These are phyloP conservation scores for Solanum hybrid DNA, from an alignment of 305 asterid species.

Conservation along the genomic window DNA sequence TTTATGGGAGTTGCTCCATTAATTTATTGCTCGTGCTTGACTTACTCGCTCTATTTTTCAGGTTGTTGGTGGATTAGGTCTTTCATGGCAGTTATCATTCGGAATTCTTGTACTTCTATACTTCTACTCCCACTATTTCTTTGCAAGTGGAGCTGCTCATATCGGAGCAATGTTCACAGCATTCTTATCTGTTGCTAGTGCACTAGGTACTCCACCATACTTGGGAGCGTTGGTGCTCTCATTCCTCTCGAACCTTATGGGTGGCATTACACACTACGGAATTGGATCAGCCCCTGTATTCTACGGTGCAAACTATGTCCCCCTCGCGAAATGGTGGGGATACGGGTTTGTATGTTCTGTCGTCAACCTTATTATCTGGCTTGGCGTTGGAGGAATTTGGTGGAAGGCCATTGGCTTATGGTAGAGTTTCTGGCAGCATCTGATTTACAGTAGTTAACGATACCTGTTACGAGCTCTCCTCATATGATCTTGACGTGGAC, in stretches of 20 bases:
- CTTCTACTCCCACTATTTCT: slow-evolving; percentile 97
- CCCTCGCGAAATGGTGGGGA: slow-evolving; percentile 98
- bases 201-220: slow-evolving; percentile 84
- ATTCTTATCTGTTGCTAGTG: slow-evolving; percentile 85
- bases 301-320: slow-evolving; percentile 92
- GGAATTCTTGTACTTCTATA: slow-evolving; percentile 88
- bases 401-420: slow-evolving; percentile 93
- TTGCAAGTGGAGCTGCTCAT: slow-evolving; percentile 98
- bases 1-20: background rate
- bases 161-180: slow-evolving; percentile 99
- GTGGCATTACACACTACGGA: slow-evolving; percentile 92
- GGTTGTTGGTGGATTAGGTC: slow-evolving; percentile 94
- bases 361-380: slow-evolving; percentile 85
- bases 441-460: background rate
- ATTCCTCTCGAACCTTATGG: slow-evolving; percentile 95
- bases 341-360: slow-evolving; percentile 82
- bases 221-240: slow-evolving; percentile 75
- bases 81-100: slow-evolving; percentile 91
- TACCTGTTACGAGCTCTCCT: background rate
- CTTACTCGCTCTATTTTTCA: slow-evolving; percentile 20
- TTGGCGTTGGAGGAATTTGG: slow-evolving; percentile 89
- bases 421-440: slow-evolving; percentile 13
- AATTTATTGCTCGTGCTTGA: background rate
- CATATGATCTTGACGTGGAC: background rate
- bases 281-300: slow-evolving; percentile 98